Base-by-base conservation (phyloP, 495 filamentous ascomycete genomes). In the Aspergillus diversus region DNA sequence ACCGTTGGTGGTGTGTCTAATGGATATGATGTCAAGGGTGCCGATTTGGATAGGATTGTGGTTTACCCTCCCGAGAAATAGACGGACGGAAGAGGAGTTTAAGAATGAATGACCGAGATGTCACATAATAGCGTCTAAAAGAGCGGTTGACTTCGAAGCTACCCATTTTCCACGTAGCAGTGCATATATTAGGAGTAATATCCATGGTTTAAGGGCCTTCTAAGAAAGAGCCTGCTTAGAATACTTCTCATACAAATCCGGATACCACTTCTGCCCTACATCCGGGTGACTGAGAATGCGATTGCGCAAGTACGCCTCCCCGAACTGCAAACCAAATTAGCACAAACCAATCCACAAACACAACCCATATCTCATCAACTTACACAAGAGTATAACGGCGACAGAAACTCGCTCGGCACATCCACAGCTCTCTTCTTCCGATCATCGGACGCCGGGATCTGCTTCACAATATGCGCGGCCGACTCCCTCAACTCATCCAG, bases 271-370 rank as follows among this genome's bases (percentile, higher is more conserved):
- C 78, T 90, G 90, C 1, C 91, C 93, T 1, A 97, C 93, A 73
- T 97, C 93, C 4, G 89, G 89, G 77, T 97, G 93, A 65, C 89
- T 92, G 78, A 92, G 90, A 58, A 97, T 85, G n/a, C 93, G 79
- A 76, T 97, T 97, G 73, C 88, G 82, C 66, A 83, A 64, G 47
- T 81, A 77, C 17, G 80, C 80, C 66, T 83, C 80, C 1, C 80
- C 79, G 43, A 83, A 79, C 76, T 82, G 48, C 5, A 11, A 27
- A 27, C 1, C 21, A 4, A 3, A 57, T 65, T 16, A 68, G 56
- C 17, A 7, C 43, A 5, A 34, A 7, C 3, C 0, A 35, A 69
- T 76, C 68, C 77, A 80, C 6, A 73, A 70, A 59, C 77, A 27
- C 21, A 27, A 27, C 21, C 21, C 21, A 27, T 27, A 27, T 27